Evolutionary conservation across 2,329 filamentous ascomycete genomes (phyloP), one percentile per base, ranked within the genome.

Genomic region (Phoma sp.): DNA sequence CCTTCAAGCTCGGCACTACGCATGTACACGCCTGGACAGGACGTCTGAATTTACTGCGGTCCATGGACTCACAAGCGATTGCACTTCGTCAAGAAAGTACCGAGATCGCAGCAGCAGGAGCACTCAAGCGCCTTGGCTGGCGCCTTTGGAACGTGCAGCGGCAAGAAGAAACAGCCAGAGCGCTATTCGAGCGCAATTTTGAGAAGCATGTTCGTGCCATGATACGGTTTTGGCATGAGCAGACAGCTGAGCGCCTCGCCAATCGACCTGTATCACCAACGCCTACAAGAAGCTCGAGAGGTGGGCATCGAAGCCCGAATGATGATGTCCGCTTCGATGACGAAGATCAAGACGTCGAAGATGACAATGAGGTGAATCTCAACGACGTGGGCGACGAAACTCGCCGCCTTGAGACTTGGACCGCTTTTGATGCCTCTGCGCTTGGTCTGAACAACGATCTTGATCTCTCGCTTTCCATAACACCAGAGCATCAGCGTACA

Each of bases 81-180:
- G 69, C 74, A 1, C 75, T 84, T 32, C 68, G 78, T 45, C 77
- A 79, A 24, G 75, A 82, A 53, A 80, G 78, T 37, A 72, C 80
- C 4, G 77, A 82, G 12, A 72, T 77, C 22, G 71, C 79, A 4
- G 80, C 83, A 13, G 76, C 77, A 10, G 74, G 73, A 13, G 77
- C 77, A 22, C 73, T 87, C 52, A 84, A 82, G 65, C 84, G 80
- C 63, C 72, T 87, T n/a, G 84, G 82, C 48, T 82, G 85, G 72
- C 80, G 80, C 7, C 74, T 83, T 2, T 87, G 87, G 72, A 83
- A 84, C 36, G 73, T 84, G 4, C 76, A 77, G 22, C 79, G 80
- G 46, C 78, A 78, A 22, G 70, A 77, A 9, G 80, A 85, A 52
- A 84, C 78, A 36, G 83, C 84, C 0, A 74, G 81, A 32, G 81